Evolutionary conservation across 2,329 filamentous ascomycete species (phyloP), one percentile per base, ranked within the genome.

Genomic region (Clarireedia paspali): DNA sequence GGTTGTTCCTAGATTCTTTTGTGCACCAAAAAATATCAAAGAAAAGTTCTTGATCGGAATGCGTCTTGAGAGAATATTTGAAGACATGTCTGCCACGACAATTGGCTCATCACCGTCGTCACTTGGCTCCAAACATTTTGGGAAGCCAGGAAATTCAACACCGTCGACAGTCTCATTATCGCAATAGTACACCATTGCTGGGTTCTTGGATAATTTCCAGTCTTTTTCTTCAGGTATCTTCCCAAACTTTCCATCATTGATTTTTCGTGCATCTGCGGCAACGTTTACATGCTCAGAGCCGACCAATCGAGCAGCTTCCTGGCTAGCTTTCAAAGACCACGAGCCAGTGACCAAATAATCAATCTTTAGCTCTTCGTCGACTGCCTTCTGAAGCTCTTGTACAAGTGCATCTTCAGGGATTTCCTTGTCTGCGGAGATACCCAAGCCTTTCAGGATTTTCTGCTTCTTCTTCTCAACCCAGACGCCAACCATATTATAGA

Each of bases 161-260:
- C 91, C 91, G 66, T 96, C 90, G 5, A 95, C 89, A 0, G 90
- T 96, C 76, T 97, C 91, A 65, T 97, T 97, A 71, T 91, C 88
- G 71, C 92, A 68, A 70, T 84, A 91, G 73, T 96, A 97, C 2
- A 92, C 86, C 66, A 95, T 78, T 0, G 90, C 82, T 9, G 85
- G 75, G 39, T 82, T 76, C 62, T 82, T 76, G 42, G 83, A 87
- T 6, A 94, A 77, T 36, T 78, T 87, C 89, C 90, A 96, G 20
- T 80, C 80, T 60, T 80, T 82, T 71, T 91, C 85, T 9, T 84
- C 79, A 0, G 92, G 87, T 51, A 97, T 95, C 59, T 76, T 82
- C 57, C 90, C 90, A 70, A 95, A 97, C 71, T 94, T 96, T 62
- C 89, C 89, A 64, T 80, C 78, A 63, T 89, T 89, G 58, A 69